These are phyloP conservation scores for Magnaporthales sp. DNA, from an alignment of 2,329 filamentous ascomycete species.

Conservation along the genomic window DNA sequence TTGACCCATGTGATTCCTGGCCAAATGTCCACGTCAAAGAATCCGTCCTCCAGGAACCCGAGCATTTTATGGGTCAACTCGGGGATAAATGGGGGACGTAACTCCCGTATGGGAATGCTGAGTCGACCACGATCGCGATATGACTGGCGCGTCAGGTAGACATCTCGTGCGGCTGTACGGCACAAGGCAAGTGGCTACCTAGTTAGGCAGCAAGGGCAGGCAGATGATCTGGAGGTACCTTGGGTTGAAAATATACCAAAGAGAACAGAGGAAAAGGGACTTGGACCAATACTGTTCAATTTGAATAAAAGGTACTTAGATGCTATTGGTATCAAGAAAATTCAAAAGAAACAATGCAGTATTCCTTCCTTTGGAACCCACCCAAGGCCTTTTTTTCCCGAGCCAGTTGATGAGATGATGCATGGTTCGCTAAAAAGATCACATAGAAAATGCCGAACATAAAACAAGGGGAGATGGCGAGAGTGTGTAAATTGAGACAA, in stretches of 20 bases:
- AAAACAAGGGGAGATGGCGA: background rate
- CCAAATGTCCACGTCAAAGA: too few species aligned
- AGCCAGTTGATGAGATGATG: background rate
- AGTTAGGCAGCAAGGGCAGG: too few species aligned
- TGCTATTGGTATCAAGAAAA: conserved; percentile 1
- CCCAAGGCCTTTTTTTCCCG: background rate
- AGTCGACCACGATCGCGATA: too few species aligned
- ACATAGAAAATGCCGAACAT: background rate
- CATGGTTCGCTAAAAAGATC: background rate
- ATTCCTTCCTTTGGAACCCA: background rate
- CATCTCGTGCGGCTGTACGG: too few species aligned
- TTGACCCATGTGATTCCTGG: too few species aligned
- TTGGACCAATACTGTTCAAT: background rate
- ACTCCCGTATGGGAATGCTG: too few species aligned
- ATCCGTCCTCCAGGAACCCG: too few species aligned
- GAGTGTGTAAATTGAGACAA: background rate
- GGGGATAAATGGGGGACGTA: too few species aligned
- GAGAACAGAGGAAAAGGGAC: background rate
- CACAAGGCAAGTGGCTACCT: too few species aligned
- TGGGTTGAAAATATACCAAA: background rate
- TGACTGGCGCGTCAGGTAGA: too few species aligned
- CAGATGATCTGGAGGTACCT: background rate
- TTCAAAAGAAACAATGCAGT: background rate
- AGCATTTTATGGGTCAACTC: too few species aligned
- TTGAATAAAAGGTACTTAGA: background rate